Conservation (phyloP, 257 asterid genomes). For the Solanum dulcamara region DNA sequence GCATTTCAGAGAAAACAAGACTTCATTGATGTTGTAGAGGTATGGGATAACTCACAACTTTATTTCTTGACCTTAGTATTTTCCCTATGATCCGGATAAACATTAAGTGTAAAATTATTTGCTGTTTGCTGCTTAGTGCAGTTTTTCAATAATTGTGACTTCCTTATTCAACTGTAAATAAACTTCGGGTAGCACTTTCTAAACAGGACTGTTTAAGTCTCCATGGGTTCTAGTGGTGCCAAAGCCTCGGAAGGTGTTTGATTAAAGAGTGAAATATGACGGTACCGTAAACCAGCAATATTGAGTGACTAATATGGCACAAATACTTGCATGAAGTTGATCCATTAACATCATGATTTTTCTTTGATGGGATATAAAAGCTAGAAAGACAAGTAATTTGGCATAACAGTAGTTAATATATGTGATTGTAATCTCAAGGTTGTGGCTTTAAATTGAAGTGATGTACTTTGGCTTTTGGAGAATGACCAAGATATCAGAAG, state of each 20-base stretch:
- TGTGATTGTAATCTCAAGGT: not conserved
- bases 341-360: not conserved
- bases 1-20: conserved; percentile 71
- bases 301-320: not conserved
- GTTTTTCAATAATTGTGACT: not conserved
- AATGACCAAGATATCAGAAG: not conserved
- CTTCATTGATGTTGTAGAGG: conserved; percentile 93
- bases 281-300: not conserved
- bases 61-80: not conserved
- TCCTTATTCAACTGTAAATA: not conserved
- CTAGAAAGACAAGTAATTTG: not conserved
- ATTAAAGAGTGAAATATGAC: not conserved
- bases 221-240: not conserved
- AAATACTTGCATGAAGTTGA: not conserved
- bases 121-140: not conserved
- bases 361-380: not conserved
- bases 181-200: not conserved
- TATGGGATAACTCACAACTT: conserved; percentile 5
- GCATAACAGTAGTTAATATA: not conserved
- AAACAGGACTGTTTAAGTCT: not conserved
- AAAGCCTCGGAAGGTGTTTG: not conserved
- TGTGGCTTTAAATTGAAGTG: not conserved
- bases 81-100: not conserved
- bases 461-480: not conserved
- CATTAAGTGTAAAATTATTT: not conserved